phyloP scores from a whole-genome alignment of 2,329 filamentous ascomycete genomes.

The Monosporascus cannonballus region DNA sequence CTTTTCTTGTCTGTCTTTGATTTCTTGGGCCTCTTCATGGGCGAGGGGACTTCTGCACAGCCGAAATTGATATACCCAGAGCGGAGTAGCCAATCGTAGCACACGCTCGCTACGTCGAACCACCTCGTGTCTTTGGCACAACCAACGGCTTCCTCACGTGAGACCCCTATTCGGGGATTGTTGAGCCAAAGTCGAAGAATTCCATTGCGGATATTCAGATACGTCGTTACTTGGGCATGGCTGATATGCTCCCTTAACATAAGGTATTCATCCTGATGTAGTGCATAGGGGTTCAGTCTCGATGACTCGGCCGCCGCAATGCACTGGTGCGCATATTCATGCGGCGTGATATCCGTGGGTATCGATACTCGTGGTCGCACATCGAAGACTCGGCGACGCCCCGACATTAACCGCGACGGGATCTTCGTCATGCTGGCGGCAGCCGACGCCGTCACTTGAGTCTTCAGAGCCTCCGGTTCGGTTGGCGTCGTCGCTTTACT shows the following conservation, averaged over 20 bases:
- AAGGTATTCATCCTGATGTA: conserved; percentile 79
- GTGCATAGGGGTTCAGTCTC: conserved; percentile 78
- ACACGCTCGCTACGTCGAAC: conserved; percentile 82
- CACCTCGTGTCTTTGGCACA: conserved; percentile 83
- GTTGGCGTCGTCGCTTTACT: conserved; percentile 60
- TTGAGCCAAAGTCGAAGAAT: conserved; percentile 86
- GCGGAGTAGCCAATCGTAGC: conserved; percentile 86
- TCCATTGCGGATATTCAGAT: conserved; percentile 92
- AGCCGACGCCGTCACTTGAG: conserved; percentile 14
- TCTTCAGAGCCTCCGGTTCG: conserved; percentile 36
- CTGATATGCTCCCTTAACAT: conserved; percentile 78
- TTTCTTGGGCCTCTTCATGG: conserved; percentile 33
- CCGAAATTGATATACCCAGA: conserved; percentile 96
- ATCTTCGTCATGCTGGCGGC: conserved; percentile 9
- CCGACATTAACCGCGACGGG: conserved; percentile 18
- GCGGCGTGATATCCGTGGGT: conserved; percentile 63
- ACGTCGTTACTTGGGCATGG: conserved; percentile 84
- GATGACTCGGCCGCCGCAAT: conserved; percentile 85
- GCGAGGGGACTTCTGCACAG: conserved; percentile 66
- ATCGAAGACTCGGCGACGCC: conserved; percentile 40
- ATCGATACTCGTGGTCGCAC: conserved; percentile 78
- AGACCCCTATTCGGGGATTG: conserved; percentile 78
- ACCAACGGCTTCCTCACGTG: conserved; percentile 78
- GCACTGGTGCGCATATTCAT: conserved; percentile 86
- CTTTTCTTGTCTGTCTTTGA: conserved; percentile 42